These are phyloP conservation scores for Solanum medicagineum DNA, from an alignment of 257 asterid genomes.

Conservation along the genomic window DNA sequence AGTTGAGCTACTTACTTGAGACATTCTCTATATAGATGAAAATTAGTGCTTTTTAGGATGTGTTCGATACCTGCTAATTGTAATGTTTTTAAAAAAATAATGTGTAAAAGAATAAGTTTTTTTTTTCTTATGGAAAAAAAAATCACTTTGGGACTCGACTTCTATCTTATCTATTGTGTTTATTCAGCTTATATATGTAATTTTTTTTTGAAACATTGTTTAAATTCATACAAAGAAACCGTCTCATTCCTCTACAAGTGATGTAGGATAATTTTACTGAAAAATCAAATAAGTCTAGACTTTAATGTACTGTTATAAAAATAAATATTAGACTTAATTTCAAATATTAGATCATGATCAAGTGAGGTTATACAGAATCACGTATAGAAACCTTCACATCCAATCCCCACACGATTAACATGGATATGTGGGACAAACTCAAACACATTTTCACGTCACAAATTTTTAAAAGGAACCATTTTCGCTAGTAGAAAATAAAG, in stretches of 20 bases:
- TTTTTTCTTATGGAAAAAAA: too few relatives aligned
- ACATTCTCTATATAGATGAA: background rate
- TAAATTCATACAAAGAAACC: background rate
- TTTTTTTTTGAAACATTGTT: background rate
- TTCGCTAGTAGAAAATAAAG: background rate
- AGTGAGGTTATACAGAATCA: background rate
- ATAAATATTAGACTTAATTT: background rate
- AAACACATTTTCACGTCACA: background rate
- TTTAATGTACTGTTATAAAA: background rate
- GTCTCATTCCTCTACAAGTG: background rate
- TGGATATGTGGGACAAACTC: background rate
- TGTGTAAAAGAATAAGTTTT: too few relatives aligned
- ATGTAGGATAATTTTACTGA: background rate
- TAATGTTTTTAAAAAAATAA: background rate
- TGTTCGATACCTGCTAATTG: background rate
- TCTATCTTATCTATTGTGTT: background rate
- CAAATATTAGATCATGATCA: background rate
- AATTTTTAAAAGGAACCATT: background rate
- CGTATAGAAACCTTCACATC: background rate
- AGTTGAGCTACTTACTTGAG: background rate
- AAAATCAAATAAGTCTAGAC: background rate
- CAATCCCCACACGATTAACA: background rate
- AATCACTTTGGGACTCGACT: too few relatives aligned
- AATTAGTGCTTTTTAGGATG: background rate
- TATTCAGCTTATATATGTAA: too few relatives aligned